phyloP scores from a whole-genome alignment of 257 asterid genomes.

The Solanum paucissectum region DNA sequence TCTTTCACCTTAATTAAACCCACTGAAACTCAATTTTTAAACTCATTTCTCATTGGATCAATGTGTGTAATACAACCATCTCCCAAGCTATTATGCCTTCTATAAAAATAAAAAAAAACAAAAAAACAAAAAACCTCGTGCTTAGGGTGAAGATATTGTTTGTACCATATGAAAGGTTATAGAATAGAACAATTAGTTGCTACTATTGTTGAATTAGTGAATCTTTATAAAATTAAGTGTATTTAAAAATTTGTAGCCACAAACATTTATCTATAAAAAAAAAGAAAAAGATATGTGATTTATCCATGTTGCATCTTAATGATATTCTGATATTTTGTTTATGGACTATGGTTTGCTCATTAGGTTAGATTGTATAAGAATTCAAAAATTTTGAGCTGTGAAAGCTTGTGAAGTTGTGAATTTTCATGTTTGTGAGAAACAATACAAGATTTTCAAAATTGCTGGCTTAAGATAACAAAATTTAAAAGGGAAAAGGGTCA shows the following conservation, averaged over 20 bases:
- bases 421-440: background rate
- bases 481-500: too few relatives aligned
- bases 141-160: background rate
- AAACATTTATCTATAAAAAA: too few relatives aligned
- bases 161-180: background rate
- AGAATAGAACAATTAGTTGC: background rate
- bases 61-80: background rate
- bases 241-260: background rate
- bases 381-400: too few relatives aligned
- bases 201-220: background rate
- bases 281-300: too few relatives aligned
- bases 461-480: too few relatives aligned
- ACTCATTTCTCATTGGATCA: background rate
- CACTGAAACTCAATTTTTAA: background rate
- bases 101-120: too few relatives aligned
- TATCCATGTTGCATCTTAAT: too few relatives aligned
- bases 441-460: too few relatives aligned
- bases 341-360: background rate
- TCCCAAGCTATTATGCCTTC: background rate
- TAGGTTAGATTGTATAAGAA: background rate
- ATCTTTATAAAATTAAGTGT: background rate
- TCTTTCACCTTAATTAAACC: background rate
- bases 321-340: too few relatives aligned
- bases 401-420: background rate
- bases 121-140: too few relatives aligned